These are phyloP conservation scores for Fusarium pininemorale DNA, from an alignment of 2,329 filamentous ascomycete species.

Conservation along the genomic window DNA sequence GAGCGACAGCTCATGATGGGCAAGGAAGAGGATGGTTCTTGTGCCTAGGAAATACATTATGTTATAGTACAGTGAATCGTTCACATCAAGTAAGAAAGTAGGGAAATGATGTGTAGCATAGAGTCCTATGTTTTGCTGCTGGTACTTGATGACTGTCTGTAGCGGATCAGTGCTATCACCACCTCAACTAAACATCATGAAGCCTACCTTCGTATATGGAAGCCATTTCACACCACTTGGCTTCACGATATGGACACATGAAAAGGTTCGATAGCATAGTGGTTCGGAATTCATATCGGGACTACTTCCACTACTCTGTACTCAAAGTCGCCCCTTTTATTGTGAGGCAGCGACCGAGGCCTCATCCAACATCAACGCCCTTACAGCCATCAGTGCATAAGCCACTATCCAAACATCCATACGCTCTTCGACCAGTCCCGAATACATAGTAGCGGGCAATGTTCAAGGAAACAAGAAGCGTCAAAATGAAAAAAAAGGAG, in stretches of 20 bases:
- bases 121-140: background rate
- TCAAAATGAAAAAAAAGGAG: conserved; percentile 20
- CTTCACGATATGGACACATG: background rate
- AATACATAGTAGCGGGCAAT: background rate
- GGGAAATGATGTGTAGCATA: background rate
- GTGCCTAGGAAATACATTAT: background rate
- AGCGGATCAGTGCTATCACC: background rate
- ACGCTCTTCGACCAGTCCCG: background rate
- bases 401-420: conserved; percentile 12
- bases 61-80: background rate
- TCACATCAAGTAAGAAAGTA: background rate
- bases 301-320: conserved; percentile 11
- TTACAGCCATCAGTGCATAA: background rate
- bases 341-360: background rate
- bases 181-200: background rate
- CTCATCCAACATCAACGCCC: conserved; percentile 15
- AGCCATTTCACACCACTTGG: background rate
- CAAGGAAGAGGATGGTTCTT: too few species aligned
- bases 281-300: conserved; percentile 16
- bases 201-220: background rate
- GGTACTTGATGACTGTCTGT: background rate
- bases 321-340: conserved; percentile 5
- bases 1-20: background rate
- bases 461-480: conserved; percentile 5
- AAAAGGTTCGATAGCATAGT: background rate